A percentile compares a stretch with the other conserved stretches of the same genome.
These are phyloP conservation scores for Trichophyton benhamiae DNA, from an alignment of 2,329 filamentous ascomycete genomes.

Conservation along the genomic window DNA sequence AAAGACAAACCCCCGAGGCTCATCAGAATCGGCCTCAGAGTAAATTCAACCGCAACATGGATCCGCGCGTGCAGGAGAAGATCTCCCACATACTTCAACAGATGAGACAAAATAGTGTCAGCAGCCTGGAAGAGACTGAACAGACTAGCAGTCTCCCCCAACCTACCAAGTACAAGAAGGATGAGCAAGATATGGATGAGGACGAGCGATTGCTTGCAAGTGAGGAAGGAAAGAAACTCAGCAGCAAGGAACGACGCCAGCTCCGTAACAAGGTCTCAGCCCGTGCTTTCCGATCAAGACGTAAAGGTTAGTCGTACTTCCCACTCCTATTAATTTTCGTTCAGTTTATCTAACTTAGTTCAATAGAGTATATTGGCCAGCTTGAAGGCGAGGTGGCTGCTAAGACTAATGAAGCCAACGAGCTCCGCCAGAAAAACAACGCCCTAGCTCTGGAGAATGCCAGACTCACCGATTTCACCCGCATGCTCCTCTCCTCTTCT, in stretches of 20 bases:
- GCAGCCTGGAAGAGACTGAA: conserved; percentile 38
- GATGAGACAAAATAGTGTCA: conserved; percentile 65
- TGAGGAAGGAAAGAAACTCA: conserved; percentile 98
- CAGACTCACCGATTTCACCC: conserved; percentile 63
- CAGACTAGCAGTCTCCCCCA: conserved; percentile 43
- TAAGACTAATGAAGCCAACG: conserved; percentile 72
- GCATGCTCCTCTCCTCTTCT: conserved; percentile 66
- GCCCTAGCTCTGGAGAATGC: conserved; percentile 76
- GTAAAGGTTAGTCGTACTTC: conserved; percentile 61
- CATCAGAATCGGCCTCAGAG: conserved; percentile 19
- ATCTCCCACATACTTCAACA: conserved; percentile 86
- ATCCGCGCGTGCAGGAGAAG: conserved; percentile 75
- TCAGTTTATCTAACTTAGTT: conserved; percentile 34
- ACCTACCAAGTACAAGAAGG: conserved; percentile 68
- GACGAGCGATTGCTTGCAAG: conserved; percentile 89
- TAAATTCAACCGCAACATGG: conserved; percentile 35
- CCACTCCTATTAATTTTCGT: conserved; percentile 9
- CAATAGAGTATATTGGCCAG: conserved; percentile 84
- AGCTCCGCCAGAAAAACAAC: conserved; percentile 68
- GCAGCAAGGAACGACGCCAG: conserved; percentile 90
- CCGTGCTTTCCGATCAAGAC: conserved; percentile 89
- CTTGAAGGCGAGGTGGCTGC: conserved; percentile 78
- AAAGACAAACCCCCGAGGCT: conserved; percentile 19
- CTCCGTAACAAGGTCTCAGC: conserved; percentile 98
- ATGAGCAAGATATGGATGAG: conserved; percentile 97